Evolutionary conservation across 495 filamentous ascomycete species (phyloP).

Genomic region (Clavariopsis aquatica): DNA sequence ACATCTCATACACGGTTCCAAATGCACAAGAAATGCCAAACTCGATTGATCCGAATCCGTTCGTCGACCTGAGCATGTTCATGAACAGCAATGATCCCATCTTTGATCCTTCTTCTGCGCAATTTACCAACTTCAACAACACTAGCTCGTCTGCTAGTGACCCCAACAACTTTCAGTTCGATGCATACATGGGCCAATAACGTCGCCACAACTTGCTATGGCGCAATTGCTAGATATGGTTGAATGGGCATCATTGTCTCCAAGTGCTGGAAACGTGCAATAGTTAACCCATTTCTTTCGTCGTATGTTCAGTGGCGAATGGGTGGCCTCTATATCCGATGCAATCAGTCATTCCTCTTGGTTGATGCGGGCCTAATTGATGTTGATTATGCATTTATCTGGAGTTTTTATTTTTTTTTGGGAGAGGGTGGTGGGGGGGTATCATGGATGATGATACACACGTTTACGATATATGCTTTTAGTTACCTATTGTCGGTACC

Average conservation of each 20-base stretch:
- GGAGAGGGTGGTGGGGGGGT: too few relatives aligned
- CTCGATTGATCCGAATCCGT: slow-evolving; percentile 4
- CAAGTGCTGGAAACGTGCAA: background rate
- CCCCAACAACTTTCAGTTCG: slow-evolving; percentile 13
- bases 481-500: too few relatives aligned
- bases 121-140: background rate
- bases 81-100: background rate
- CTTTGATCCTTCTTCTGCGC: slow-evolving; percentile 1
- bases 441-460: too few relatives aligned
- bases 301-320: slow-evolving; percentile 4
- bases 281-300: background rate
- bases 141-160: background rate
- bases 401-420: too few relatives aligned
- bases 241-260: background rate
- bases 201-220: background rate
- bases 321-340: too few relatives aligned
- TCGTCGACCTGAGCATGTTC: slow-evolving; percentile 11
- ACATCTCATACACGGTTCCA: background rate
- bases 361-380: too few relatives aligned
- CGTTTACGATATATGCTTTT: too few relatives aligned
- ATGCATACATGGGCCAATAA: slow-evolving; percentile 7
- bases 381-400: too few relatives aligned
- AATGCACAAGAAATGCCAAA: background rate
- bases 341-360: too few relatives aligned
- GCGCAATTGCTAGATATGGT: background rate